Base-by-base conservation (phyloP, 106 monocot species). In the Dendrobium huoshanense region DNA sequence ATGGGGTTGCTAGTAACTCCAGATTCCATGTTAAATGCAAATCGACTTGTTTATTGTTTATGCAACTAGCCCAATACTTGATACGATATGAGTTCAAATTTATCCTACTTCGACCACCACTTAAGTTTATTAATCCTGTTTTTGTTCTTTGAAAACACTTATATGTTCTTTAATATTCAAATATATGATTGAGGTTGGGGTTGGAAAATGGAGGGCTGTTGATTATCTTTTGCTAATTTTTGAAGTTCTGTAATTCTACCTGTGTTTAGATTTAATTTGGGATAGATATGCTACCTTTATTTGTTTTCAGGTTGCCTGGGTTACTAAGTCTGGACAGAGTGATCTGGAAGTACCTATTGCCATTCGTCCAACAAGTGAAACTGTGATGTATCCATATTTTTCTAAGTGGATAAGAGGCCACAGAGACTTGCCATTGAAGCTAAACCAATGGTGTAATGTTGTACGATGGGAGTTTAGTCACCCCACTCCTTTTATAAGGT, bases 401-500 rank as follows among this genome's bases (percentile, higher is more conserved):
- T 88, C 94, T 1, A 96, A 96, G 48, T 94, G 94, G 94, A 90
- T 96, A 81, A 86, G 94, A 80, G 90, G 94, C 5, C 94, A 96
- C 41, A 90, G 94, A 5, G 94, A 96, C 79, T 85, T 96, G 80
- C 94, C 94, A 73, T 85, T 96, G 77, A 96, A 88, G 85, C 87
- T 92, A 72, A 96, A 96, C 58, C 92, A 94, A 41, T 96, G 96
- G 94, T 96, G 96, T 80, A 94, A 96, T 87, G 94, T 94, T 27
- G 94, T 94, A 10, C 79, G 94, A 78, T 96, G 96, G 96, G 96
- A 96, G 49, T 96, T 94, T 42, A 94, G 92, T 86, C 43, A 94
- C 77, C 96, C 94, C 22, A 92, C 94, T 70, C 96, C 96, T 81
- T 96, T 96, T 82, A 96, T 96, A 77, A 85, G 96, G 94, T 96